Evolutionary conservation across 164 flowering plant genomes (phyloP).

Genomic region (Aristolochia californica): DNA sequence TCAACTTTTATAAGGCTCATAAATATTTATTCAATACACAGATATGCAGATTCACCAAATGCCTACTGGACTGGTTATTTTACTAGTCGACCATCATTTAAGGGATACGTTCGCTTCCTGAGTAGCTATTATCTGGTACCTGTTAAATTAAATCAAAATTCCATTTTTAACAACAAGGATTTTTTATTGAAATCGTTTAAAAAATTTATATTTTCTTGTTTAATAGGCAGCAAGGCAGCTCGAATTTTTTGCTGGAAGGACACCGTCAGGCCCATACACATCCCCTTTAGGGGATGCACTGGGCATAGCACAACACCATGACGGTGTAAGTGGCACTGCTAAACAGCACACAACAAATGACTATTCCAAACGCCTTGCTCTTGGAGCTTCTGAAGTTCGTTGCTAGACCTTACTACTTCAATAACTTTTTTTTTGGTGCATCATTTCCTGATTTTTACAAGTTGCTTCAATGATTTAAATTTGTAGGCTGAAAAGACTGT

Average conservation of each 20-base stretch:
- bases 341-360: constrained; percentile 86
- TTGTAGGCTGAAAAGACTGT: constrained; percentile 52
- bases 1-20: constrained; percentile 1
- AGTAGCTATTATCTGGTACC: constrained; percentile 90
- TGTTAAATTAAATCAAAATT: background rate
- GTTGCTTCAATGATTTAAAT: constrained; percentile 5
- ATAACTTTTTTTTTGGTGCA: background rate
- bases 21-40: constrained; percentile 13
- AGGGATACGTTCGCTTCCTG: constrained; percentile 55
- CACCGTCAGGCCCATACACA: constrained; percentile 39
- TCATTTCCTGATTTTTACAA: background rate
- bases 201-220: background rate
- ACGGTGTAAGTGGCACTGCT: constrained; percentile 84
- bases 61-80: constrained; percentile 93
- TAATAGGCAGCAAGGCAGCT: constrained; percentile 84
- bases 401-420: constrained; percentile 1
- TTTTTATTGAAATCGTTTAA: background rate
- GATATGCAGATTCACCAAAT: constrained; percentile 70
- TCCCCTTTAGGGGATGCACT: constrained; percentile 71
- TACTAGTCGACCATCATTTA: constrained; percentile 86
- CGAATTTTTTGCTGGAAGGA: constrained; percentile 65
- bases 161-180: background rate
- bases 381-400: constrained; percentile 66
- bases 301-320: constrained; percentile 88
- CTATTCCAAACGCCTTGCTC: constrained; percentile 67